These are phyloP conservation scores for Areca catechu DNA, from an alignment of 176 grass and related monocot genomes.

Conservation along the genomic window DNA sequence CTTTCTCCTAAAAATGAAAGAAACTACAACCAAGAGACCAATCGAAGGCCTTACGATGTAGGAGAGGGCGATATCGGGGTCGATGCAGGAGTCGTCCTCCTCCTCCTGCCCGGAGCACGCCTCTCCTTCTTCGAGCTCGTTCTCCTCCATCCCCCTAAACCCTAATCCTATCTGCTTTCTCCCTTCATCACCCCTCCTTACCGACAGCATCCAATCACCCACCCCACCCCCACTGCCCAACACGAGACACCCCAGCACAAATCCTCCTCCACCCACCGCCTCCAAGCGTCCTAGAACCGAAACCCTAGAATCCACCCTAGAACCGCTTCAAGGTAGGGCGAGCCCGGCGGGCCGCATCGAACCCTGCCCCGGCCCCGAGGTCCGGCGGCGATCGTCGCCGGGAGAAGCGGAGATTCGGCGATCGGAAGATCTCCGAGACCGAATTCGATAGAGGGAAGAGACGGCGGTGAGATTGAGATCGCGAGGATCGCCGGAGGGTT, in stretches of 20 bases:
- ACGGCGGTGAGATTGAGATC: no score
- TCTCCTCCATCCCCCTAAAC: constrained; percentile 38
- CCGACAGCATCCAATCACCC: constrained; percentile 47
- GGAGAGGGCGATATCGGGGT: constrained; percentile 71
- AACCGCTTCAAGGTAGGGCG: no score
- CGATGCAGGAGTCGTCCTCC: constrained; percentile 46
- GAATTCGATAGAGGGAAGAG: no score
- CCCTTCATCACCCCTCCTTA: constrained; percentile 41
- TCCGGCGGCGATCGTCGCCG: no score
- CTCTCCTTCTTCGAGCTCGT: constrained; percentile 81
- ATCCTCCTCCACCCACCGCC: no score
- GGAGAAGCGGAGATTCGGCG: no score
- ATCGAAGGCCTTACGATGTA: constrained; percentile 68
- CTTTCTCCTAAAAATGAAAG: constrained; percentile 1
- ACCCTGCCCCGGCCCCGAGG: no score
- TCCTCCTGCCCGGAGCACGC: constrained; percentile 27
- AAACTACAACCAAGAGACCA: not conserved
- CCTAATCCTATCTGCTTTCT: constrained; percentile 9
- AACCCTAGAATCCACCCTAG: no score
- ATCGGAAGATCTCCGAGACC: no score
- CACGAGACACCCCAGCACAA: not conserved
- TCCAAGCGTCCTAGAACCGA: no score
- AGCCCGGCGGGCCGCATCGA: no score
- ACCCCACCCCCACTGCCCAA: not conserved
- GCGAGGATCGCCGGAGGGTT: no score